phyloP scores from a whole-genome alignment of 371 early-diverging fungal species.

The Syncephalastrum racemosum region DNA sequence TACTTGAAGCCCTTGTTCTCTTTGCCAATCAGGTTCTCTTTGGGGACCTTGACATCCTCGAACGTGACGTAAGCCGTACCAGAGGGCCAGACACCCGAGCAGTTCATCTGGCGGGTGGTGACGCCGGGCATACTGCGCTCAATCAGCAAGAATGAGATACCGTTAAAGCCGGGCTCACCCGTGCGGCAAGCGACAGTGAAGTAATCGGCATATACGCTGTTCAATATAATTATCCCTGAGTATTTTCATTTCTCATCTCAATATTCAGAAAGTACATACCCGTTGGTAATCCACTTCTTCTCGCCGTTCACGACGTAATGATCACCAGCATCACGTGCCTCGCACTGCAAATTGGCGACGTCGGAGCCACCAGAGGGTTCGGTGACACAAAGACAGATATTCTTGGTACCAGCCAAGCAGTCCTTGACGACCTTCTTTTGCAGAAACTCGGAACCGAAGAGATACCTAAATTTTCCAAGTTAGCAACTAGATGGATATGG shows the following conservation, averaged over 20 bases:
- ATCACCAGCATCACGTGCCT: slow-evolving; percentile 59
- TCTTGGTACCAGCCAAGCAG: slow-evolving; percentile 58
- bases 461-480: slow-evolving; percentile 14
- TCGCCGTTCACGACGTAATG: slow-evolving; percentile 77
- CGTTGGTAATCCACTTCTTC: slow-evolving; percentile 88
- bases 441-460: slow-evolving; percentile 59
- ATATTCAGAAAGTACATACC: slow-evolving; percentile 17
- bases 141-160: slow-evolving; percentile 73
- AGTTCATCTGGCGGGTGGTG: slow-evolving; percentile 74
- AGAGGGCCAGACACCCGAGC: slow-evolving; percentile 71
- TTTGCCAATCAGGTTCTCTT: slow-evolving; percentile 77
- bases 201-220: slow-evolving; percentile 66
- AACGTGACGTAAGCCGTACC: slow-evolving; percentile 75
- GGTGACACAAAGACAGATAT: slow-evolving; percentile 57
- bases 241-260: not conserved
- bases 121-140: slow-evolving; percentile 82
- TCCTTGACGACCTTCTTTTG: slow-evolving; percentile 58
- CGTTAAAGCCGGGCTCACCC: slow-evolving; percentile 78
- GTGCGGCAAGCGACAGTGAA: slow-evolving; percentile 70
- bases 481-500: no score
- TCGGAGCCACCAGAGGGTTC: slow-evolving; percentile 73
- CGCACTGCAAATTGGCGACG: slow-evolving; percentile 75
- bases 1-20: slow-evolving; percentile 87
- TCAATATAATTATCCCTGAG: not conserved
- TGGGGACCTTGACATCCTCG: slow-evolving; percentile 86